Conservation (phyloP, 2,329 filamentous ascomycete species). For the Neopestalotiopsis clavispora region DNA sequence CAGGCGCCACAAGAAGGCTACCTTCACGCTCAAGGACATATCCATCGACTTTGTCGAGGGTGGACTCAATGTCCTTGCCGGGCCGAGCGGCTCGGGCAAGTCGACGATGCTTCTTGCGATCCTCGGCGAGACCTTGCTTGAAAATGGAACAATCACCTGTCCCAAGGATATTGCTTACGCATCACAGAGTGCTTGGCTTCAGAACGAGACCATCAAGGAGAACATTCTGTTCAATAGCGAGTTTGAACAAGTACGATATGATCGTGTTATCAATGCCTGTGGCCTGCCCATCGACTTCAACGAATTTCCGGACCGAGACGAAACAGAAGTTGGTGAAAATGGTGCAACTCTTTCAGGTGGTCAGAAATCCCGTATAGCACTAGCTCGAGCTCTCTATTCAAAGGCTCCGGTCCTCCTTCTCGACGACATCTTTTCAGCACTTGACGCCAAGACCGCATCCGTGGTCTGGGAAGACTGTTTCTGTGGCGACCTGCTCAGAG, state of each 20-base stretch:
- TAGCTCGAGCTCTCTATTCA: conserved; percentile 63
- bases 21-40: conserved; percentile 53
- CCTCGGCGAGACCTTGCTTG: conserved; percentile 58
- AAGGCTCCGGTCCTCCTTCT: conserved; percentile 59
- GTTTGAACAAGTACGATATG: conserved; percentile 58
- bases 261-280: conserved; percentile 59
- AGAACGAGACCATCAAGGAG: conserved; percentile 59
- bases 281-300: conserved; percentile 56
- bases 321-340: conserved; percentile 58
- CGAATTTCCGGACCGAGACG: conserved; percentile 55
- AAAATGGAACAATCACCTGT: conserved; percentile 51
- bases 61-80: conserved; percentile 59
- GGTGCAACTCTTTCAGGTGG: conserved; percentile 61
- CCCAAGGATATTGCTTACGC: conserved; percentile 60
- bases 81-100: conserved; percentile 61
- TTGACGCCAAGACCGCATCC: conserved; percentile 63
- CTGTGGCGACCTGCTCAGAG: conserved; percentile 57
- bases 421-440: conserved; percentile 64
- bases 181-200: conserved; percentile 62
- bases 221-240: conserved; percentile 60
- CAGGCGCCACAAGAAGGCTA: conserved; percentile 53
- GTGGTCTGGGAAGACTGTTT: conserved; percentile 63
- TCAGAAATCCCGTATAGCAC: conserved; percentile 60
- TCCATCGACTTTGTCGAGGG: conserved; percentile 57
- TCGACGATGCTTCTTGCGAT: conserved; percentile 60